Conservation (phyloP, 345 rosid species). For the Brassica juncea region DNA sequence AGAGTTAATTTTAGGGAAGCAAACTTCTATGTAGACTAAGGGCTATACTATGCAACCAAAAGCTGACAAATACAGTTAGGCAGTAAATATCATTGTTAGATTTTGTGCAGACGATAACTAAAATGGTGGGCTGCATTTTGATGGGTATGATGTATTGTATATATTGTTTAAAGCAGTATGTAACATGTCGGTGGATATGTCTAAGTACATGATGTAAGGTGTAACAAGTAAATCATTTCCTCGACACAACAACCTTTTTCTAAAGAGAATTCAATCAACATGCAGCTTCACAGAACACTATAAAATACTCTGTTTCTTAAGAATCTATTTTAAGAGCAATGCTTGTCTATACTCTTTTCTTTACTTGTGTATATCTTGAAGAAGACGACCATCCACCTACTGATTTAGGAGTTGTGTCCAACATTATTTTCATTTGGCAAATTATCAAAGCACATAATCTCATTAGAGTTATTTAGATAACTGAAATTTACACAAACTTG, state of each 20-base stretch:
- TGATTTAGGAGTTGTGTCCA: background rate
- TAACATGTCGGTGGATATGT: too few species aligned
- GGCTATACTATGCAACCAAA: conserved; percentile 23
- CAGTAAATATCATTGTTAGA: conserved; percentile 25
- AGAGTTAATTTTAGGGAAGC: conserved; percentile 5
- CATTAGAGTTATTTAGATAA: background rate
- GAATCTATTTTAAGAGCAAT: too few species aligned
- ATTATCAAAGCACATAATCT: background rate
- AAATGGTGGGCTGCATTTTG: conserved; percentile 22
- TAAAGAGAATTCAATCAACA: background rate
- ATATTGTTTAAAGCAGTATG: too few species aligned
- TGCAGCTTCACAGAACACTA: background rate
- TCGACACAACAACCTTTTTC: too few species aligned
- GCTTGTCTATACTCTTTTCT: too few species aligned
- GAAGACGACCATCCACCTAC: background rate
- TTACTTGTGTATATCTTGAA: too few species aligned
- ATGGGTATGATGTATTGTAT: background rate
- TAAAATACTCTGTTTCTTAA: background rate
- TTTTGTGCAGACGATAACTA: conserved; percentile 14
- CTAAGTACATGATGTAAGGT: too few species aligned
- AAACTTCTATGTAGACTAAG: conserved; percentile 29
- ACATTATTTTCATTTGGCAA: background rate
- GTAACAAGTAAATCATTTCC: too few species aligned
- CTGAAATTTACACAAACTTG: background rate
- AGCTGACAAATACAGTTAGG: conserved; percentile 39